Evolutionary conservation across 441 rosid genomes (phyloP), one percentile per base, ranked within the genome.

Genomic region (Macaranga tanarius): DNA sequence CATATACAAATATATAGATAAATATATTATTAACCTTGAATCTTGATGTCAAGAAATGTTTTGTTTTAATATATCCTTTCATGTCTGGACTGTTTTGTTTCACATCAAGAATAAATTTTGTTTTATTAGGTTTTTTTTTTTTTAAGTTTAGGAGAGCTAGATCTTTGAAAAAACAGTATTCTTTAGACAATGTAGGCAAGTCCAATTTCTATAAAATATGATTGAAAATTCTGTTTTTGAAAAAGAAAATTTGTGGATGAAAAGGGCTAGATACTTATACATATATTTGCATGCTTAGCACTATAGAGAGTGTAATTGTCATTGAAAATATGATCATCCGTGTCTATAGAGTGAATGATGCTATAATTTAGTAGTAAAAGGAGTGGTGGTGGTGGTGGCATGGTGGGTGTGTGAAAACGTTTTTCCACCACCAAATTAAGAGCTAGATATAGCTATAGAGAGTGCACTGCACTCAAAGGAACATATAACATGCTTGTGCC

Each of bases 381-480:
- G 34, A 9, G 31, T 23, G 44, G 66, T 42, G 66, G 44, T 12
- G 72, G 70, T 47, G 81, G 79, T 73, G 77, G 80, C 12, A 12
- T 58, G 65, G 73, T 47, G 66, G 66, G 28, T 45, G 79, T 66
- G 82, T 70, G 81, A 81, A 79, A 72, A 75, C 64, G 75, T 67
- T 66, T 76, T 62, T 75, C 73, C 73, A 75, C 62, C 76, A 66
- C 78, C 67, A 75, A 72, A 68, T 71, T 10, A 61, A 60, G 58
- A 52, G 71, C 59, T 28, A 28, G 31, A 28, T 28, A 28, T 28
- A 28, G 31, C 31, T 28, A 28, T 28, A 73, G 80, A 73, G 90
- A 87, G 97, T 90, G 92, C 78, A 84, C 83, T 86, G 84, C 97
- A 92, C 97, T 92, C 96, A 85, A 93, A 90, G 92, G 75, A 89